Percentiles rank a stretch among this genome's conserved stretches.
Evolutionary conservation across 2,329 filamentous ascomycete species (phyloP).

Genomic region (Aspergillus tanneri): DNA sequence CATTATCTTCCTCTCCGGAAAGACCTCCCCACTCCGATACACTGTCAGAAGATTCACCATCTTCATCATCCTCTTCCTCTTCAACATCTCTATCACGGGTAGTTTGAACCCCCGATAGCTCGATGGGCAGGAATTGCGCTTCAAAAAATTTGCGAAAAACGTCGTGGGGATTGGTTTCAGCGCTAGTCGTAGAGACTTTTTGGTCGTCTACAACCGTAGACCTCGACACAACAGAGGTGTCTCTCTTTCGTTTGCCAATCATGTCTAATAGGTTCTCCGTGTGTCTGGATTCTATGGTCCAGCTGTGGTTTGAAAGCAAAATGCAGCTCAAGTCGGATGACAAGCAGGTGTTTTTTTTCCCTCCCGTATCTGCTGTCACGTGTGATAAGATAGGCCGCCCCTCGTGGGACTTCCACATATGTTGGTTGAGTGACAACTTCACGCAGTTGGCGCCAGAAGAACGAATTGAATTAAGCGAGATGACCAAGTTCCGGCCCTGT

Average conservation of each 20-base stretch:
- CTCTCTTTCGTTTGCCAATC: constrained; percentile 52
- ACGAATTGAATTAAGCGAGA: constrained; percentile 40
- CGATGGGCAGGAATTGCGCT: constrained; percentile 76
- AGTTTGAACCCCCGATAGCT: constrained; percentile 26
- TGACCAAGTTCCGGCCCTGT: constrained; percentile 94
- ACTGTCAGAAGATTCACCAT: constrained; percentile 25
- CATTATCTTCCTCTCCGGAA: constrained; percentile 51
- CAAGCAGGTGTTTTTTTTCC: not conserved
- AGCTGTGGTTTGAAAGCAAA: not conserved
- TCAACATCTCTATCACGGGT: constrained; percentile 16
- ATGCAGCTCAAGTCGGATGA: not conserved
- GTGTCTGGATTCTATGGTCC: not conserved
- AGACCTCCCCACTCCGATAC: constrained; percentile 64
- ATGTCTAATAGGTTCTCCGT: constrained; percentile 22
- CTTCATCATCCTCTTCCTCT: constrained; percentile 24
- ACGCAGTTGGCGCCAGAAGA: constrained; percentile 1
- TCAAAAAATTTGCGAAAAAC: constrained; percentile 85
- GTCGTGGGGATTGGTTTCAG: constrained; percentile 62
- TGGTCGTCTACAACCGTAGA: constrained; percentile 22
- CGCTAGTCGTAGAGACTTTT: constrained; percentile 22
- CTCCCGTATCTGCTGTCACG: constrained; percentile 34
- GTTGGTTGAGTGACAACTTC: constrained; percentile 18
- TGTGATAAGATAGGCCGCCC: constrained; percentile 39
- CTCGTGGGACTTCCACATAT: constrained; percentile 14
- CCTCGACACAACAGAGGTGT: constrained; percentile 33